phyloP scores from a whole-genome alignment of 2,329 filamentous ascomycete genomes.

The Didymella lethalis region DNA sequence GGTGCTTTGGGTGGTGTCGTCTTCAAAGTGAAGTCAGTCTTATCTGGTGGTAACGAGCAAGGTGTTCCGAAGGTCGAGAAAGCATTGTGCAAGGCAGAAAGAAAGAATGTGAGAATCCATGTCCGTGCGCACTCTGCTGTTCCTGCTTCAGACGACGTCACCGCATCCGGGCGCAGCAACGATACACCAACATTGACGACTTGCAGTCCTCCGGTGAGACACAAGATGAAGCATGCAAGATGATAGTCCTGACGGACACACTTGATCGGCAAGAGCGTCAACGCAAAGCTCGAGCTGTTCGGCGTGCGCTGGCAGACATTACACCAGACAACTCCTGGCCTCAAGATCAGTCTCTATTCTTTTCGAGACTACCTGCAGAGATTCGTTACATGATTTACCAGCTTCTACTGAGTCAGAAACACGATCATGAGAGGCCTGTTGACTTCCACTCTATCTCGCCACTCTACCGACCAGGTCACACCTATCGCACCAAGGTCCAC shows the following conservation, averaged over 20 bases:
- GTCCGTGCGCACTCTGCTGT: constrained; percentile 4
- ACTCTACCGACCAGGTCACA: constrained; percentile 38
- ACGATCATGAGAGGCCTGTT: constrained; percentile 18
- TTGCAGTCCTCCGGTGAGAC: not conserved
- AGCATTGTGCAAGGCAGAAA: no score
- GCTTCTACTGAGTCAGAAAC: constrained; percentile 25
- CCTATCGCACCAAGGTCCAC: constrained; percentile 36
- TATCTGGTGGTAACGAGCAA: not conserved
- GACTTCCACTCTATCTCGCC: constrained; percentile 21
- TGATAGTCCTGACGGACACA: constrained; percentile 8
- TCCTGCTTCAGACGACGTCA: constrained; percentile 8
- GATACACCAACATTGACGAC: not conserved
- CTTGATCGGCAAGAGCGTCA: constrained; percentile 25
- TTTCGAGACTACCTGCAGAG: constrained; percentile 35
- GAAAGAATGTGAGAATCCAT: not conserved
- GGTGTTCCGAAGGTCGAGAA: not conserved
- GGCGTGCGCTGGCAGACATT: constrained; percentile 28
- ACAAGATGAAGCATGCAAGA: not conserved
- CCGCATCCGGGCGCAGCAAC: not conserved
- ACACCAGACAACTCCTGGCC: constrained; percentile 27
- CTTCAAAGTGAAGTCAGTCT: not conserved
- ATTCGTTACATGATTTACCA: constrained; percentile 31
- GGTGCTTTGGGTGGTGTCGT: not conserved
- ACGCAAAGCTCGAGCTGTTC: constrained; percentile 24
- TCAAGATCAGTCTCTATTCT: constrained; percentile 36